Percentiles rank a stretch among this genome's conserved stretches.
Conservation (phyloP, 2,329 filamentous ascomycete species). For the Pseudogymnoascus sp. region DNA sequence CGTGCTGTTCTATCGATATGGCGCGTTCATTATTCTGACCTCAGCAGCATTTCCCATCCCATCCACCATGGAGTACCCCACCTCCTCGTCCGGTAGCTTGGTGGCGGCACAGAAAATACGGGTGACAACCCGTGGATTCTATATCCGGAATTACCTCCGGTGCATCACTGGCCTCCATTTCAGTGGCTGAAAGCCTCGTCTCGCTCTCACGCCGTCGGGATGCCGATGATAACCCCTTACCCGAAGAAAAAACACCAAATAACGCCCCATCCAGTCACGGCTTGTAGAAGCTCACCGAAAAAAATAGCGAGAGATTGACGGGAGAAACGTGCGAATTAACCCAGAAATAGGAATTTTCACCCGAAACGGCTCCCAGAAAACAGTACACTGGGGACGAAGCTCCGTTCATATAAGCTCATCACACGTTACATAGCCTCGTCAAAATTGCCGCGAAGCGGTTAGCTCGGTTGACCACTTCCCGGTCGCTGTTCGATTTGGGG, state of each 20-base stretch:
- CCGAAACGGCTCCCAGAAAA: not conserved
- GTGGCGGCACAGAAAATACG: not conserved
- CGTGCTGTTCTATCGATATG: not conserved
- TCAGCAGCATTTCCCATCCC: not conserved
- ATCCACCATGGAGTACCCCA: not conserved
- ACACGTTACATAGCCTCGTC: constrained; percentile 7
- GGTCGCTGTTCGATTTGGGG: not conserved
- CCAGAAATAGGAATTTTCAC: not conserved
- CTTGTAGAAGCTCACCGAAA: not conserved
- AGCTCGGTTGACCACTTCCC: constrained; percentile 1
- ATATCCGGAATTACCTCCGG: not conserved
- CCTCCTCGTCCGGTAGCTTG: not conserved
- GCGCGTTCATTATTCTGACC: not conserved
- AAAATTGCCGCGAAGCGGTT: constrained; percentile 7
- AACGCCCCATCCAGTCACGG: not conserved
- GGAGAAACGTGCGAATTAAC: not conserved
- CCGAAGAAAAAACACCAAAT: not conserved
- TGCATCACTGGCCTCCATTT: not conserved
- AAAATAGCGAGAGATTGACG: not conserved
- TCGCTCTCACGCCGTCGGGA: not conserved
- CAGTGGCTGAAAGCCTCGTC: not conserved
- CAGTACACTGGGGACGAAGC: not conserved
- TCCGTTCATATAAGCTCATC: constrained; percentile 6
- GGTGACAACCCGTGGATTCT: not conserved
- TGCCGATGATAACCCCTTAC: not conserved